Conservation (phyloP, 1,139 yeast genomes). For the Yamadazyma buinensis region DNA sequence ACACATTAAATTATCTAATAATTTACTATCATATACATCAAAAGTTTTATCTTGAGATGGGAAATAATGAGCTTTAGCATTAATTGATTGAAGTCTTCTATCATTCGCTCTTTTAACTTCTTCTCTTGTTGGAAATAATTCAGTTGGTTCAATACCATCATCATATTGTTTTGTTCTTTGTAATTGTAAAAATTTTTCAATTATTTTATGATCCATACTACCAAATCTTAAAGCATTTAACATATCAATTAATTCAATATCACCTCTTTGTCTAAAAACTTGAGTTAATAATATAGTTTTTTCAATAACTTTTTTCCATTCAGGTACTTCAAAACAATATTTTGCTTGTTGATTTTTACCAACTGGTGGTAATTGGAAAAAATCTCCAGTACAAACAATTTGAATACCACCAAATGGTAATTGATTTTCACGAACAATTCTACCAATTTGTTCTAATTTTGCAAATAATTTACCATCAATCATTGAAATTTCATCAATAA, state of each 20-base stretch:
- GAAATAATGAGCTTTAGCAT: constrained; percentile 42
- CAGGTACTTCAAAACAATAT: constrained; percentile 44
- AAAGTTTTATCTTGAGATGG: constrained; percentile 44
- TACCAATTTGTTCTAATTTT: constrained; percentile 67
- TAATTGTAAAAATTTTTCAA: constrained; percentile 42
- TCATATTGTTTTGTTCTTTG: constrained; percentile 52
- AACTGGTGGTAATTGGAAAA: constrained; percentile 89
- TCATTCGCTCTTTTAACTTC: constrained; percentile 74
- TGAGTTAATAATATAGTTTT: constrained; percentile 57
- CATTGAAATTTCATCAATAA: constrained; percentile 90
- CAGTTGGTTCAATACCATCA: constrained; percentile 82
- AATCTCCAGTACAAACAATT: constrained; percentile 81
- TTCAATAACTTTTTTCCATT: constrained; percentile 54
- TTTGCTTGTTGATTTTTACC: constrained; percentile 10
- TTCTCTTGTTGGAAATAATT: constrained; percentile 66
- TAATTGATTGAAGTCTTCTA: constrained; percentile 38
- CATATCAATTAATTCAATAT: constrained; percentile 63
- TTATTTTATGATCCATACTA: constrained; percentile 43
- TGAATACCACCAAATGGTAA: constrained; percentile 89
- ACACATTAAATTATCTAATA: constrained; percentile 46
- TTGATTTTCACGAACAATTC: constrained; percentile 43
- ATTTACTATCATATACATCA: constrained; percentile 18
- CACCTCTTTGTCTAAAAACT: constrained; percentile 74
- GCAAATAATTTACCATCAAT: constrained; percentile 75
- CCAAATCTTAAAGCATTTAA: constrained; percentile 74